A percentile compares a stretch with the other conserved stretches of the same genome.
Conservation (phyloP, 805 yeast genomes). For the Gaillardinia entomophila region DNA sequence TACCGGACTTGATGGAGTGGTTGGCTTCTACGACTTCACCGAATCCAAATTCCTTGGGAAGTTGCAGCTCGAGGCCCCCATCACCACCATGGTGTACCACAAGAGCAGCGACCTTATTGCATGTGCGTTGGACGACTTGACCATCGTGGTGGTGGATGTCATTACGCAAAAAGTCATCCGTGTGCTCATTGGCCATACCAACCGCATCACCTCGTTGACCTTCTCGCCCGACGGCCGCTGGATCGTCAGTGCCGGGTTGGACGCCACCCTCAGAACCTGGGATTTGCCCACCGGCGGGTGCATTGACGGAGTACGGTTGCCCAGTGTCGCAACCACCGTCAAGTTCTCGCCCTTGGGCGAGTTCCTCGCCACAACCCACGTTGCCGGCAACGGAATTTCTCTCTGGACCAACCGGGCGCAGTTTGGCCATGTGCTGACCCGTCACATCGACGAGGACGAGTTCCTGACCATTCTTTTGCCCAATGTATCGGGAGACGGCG, state of each 20-base stretch:
- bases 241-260: slow-evolving; percentile 79
- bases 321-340: slow-evolving; percentile 74
- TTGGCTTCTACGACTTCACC: slow-evolving; percentile 83
- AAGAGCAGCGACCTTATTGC: slow-evolving; percentile 81
- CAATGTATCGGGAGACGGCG: slow-evolving; percentile 73
- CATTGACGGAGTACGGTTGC: slow-evolving; percentile 81
- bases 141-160: slow-evolving; percentile 77
- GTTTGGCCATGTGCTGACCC: slow-evolving; percentile 68
- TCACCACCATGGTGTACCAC: slow-evolving; percentile 73
- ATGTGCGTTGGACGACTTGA: slow-evolving; percentile 77
- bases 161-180: slow-evolving; percentile 79
- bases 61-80: slow-evolving; percentile 66
- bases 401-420: slow-evolving; percentile 92
- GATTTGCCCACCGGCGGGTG: slow-evolving; percentile 96
- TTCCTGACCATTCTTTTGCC: slow-evolving; percentile 64
- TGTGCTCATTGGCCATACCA: slow-evolving; percentile 82
- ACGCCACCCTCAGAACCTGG: slow-evolving; percentile 91
- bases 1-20: slow-evolving; percentile 81
- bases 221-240: slow-evolving; percentile 95
- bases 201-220: slow-evolving; percentile 80
- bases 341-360: slow-evolving; percentile 86
- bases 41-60: slow-evolving; percentile 63
- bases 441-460: slow-evolving; percentile 71
- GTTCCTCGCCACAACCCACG: slow-evolving; percentile 87
- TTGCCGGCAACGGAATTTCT: slow-evolving; percentile 80